These are phyloP conservation scores for Gossypium trilobum DNA, from an alignment of 441 rosid species.

Conservation along the genomic window DNA sequence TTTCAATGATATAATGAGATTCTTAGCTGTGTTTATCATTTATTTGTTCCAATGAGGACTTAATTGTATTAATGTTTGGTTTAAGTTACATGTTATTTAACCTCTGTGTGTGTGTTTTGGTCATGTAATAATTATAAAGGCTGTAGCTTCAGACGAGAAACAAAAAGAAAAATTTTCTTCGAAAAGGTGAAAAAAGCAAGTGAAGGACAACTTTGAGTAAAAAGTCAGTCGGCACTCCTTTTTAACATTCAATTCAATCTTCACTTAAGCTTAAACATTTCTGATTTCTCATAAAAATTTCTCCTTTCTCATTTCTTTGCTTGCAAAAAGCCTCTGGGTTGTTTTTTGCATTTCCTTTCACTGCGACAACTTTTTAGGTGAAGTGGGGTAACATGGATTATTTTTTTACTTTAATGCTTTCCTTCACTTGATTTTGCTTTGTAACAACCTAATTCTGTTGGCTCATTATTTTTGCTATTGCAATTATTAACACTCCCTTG, in stretches of 20 bases:
- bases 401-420: conserved; percentile 20
- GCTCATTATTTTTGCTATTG: neutral
- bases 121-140: too few species aligned
- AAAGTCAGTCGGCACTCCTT: neutral
- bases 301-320: neutral
- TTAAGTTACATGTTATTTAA: too few species aligned
- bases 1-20: too few species aligned
- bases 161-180: neutral
- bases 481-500: conserved; percentile 1
- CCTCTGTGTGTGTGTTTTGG: too few species aligned
- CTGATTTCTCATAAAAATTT: neutral
- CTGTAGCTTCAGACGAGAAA: too few species aligned
- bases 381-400: conserved; percentile 24
- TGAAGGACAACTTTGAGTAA: neutral
- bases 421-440: conserved; percentile 24
- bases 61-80: too few species aligned
- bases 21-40: too few species aligned
- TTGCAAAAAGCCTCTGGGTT: neutral
- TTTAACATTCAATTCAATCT: conserved; percentile 4
- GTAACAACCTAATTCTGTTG: neutral
- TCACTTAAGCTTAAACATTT: neutral
- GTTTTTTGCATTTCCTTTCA: neutral
- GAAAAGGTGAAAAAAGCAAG: too few species aligned
- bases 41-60: too few species aligned
- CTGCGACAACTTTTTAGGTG: conserved; percentile 1